Evolutionary conservation across 495 filamentous ascomycete species (phyloP), one percentile per base, ranked within the genome.

Genomic region (Tuber calosporum): DNA sequence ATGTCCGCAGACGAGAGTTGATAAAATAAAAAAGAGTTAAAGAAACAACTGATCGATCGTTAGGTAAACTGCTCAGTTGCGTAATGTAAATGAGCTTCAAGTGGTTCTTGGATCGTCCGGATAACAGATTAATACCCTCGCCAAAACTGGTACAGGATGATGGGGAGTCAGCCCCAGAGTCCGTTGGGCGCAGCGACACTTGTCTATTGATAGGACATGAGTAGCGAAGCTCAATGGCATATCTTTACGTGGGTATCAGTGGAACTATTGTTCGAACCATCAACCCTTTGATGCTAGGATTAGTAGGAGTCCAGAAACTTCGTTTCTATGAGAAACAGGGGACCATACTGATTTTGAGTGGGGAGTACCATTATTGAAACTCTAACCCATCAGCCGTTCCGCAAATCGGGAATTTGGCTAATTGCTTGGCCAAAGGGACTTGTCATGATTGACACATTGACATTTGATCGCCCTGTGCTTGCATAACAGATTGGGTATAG

Each of bases 311-410:
- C 53, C 26, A 62, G 53, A 62, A 34, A 30, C 53, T 62, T 77
- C 62, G 62, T 71, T 74, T 66, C 40, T 67, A 69, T 67, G 42
- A 77, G 77, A 74, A 70, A 75, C 70, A 71, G 75, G 68, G 77
- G 68, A 68, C 41, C 53, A 71, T 68, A 62, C 71, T 71, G 69
- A 68, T 77, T 73, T 78, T 62, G 67, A 76, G 58, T 66, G 70
- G 34, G 41, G 74, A 70, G 48, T 26, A 78, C 69, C 53, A 34
- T 62, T 62, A 34, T 62, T 34, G 71, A 66, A 58, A 74, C 37
- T 72, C 48, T 73, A 73, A 68, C 74, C 76, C 62, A 78, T 78
- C 77, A 78, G 62, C 74, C 76, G 76, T 68, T 68, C 75, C 74
- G 43, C 68, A 75, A 78, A 72, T 66, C 71, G 67, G 76, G 75